These are phyloP conservation scores for Pelargonium citronellum DNA, from an alignment of 441 rosid genomes.

Conservation along the genomic window DNA sequence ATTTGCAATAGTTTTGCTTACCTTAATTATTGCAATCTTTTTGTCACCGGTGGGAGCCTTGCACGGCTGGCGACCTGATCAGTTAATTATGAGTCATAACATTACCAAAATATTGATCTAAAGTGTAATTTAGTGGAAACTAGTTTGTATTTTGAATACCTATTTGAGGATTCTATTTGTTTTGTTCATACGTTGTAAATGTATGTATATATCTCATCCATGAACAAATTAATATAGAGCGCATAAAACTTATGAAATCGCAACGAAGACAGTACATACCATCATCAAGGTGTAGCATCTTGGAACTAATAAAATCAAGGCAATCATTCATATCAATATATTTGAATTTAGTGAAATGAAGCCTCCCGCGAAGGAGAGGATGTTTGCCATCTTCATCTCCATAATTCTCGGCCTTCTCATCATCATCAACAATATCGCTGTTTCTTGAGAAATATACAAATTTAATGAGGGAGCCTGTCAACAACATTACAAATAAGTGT, in stretches of 20 bases:
- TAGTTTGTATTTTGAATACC: too few species aligned
- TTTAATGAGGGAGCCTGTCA: background rate
- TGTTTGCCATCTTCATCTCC: background rate
- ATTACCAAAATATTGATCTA: too few species aligned
- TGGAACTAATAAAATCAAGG: constrained; percentile 58
- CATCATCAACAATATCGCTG: constrained; percentile 19
- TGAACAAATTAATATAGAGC: too few species aligned
- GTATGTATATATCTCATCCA: too few species aligned
- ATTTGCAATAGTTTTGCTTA: constrained; percentile 27
- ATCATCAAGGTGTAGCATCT: constrained; percentile 53
- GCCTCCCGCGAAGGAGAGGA: constrained; percentile 60
- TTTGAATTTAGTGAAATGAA: constrained; percentile 73
- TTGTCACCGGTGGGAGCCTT: constrained; percentile 31
- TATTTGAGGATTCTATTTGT: background rate
- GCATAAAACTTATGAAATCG: too few species aligned
- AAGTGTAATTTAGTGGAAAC: too few species aligned
- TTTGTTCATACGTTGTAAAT: too few species aligned
- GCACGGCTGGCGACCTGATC: constrained; percentile 52
- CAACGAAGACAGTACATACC: constrained; percentile 12
- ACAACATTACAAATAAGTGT: too few species aligned
- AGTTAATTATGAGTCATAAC: too few species aligned
- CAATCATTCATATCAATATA: constrained; percentile 73
- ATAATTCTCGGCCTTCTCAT: too few species aligned
- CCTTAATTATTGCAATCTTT: constrained; percentile 58
- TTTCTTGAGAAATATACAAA: background rate